phyloP scores from a whole-genome alignment of 2,329 filamentous ascomycete species.

The Colletotrichum somersetense region DNA sequence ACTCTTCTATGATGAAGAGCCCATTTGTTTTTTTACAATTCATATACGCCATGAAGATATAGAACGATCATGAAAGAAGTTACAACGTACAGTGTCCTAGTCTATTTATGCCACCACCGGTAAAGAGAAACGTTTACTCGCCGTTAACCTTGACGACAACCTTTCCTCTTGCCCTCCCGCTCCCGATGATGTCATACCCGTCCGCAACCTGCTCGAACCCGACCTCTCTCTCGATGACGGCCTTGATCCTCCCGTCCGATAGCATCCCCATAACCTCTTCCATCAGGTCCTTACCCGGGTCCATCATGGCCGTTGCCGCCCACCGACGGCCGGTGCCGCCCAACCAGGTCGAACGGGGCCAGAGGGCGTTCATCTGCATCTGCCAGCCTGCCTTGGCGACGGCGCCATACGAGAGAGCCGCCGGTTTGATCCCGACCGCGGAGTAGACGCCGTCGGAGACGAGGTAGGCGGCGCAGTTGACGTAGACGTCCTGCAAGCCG shows the following conservation, averaged over 20 bases:
- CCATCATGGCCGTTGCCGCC: slow-evolving; percentile 52
- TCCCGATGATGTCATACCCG: slow-evolving; percentile 52
- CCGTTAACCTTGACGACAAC: slow-evolving; percentile 52
- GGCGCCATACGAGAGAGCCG: slow-evolving; percentile 48
- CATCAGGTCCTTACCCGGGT: slow-evolving; percentile 49
- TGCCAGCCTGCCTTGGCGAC: slow-evolving; percentile 49
- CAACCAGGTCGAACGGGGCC: slow-evolving; percentile 52
- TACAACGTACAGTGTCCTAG: too few species aligned
- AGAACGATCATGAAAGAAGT: neutral
- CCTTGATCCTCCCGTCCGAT: slow-evolving; percentile 50
- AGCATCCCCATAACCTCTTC: slow-evolving; percentile 51
- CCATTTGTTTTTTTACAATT: neutral
- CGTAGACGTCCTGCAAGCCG: slow-evolving; percentile 61
- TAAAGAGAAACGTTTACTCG: neutral
- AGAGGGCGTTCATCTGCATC: slow-evolving; percentile 55
- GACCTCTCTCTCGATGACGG: slow-evolving; percentile 54
- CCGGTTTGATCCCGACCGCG: slow-evolving; percentile 56
- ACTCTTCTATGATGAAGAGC: neutral
- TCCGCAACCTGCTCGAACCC: slow-evolving; percentile 52
- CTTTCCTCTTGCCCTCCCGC: slow-evolving; percentile 54
- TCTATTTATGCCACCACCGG: too few species aligned
- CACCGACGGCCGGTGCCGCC: slow-evolving; percentile 55
- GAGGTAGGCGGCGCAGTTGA: slow-evolving; percentile 55
- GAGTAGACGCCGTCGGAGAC: slow-evolving; percentile 54
- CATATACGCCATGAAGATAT: neutral